Conservation (phyloP, 2,329 filamentous ascomycete species). For the Pseudovirgaria hyperparasitica region DNA sequence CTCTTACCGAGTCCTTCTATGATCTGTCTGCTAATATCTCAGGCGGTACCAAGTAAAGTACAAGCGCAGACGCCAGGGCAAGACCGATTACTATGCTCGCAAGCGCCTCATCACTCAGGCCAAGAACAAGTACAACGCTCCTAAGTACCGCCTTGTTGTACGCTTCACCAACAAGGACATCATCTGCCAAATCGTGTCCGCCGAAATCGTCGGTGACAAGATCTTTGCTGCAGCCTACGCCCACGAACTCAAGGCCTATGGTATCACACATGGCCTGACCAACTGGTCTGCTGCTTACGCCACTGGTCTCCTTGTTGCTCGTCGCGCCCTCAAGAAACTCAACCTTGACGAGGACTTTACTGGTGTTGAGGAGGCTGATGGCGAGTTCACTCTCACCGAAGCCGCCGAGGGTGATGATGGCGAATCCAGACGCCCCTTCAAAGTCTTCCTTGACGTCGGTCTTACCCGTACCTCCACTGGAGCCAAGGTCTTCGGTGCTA, state of each 20-base stretch:
- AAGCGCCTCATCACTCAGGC: conserved; percentile 99
- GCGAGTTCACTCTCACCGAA: conserved; percentile 94
- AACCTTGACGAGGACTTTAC: conserved; percentile 83
- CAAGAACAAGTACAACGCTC: conserved; percentile 99
- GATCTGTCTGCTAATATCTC: conserved; percentile 15
- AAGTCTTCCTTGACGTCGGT: conserved; percentile 97
- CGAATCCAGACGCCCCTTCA: conserved; percentile 90
- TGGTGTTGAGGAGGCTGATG: conserved; percentile 93
- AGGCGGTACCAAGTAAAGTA: conserved; percentile 99
- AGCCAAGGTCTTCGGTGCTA: conserved; percentile 96
- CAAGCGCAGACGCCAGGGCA: conserved; percentile 88
- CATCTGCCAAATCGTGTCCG: conserved; percentile 92
- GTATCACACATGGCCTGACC: conserved; percentile 95
- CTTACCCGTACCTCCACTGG: conserved; percentile 94
- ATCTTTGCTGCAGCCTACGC: conserved; percentile 82
- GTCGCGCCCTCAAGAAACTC: conserved; percentile 94
- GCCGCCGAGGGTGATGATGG: conserved; percentile 81
- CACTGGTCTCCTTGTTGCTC: conserved; percentile 91
- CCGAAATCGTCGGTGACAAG: conserved; percentile 97
- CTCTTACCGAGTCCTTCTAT: conserved; percentile 4
- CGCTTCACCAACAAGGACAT: conserved; percentile 99
- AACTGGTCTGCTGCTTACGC: conserved; percentile 99
- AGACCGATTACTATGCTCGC: conserved; percentile 99
- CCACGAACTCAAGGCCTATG: conserved; percentile 96
- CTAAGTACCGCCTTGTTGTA: conserved; percentile 99